Conservation (phyloP, 495 filamentous ascomycete genomes). For the Aspergillus asperescens region DNA sequence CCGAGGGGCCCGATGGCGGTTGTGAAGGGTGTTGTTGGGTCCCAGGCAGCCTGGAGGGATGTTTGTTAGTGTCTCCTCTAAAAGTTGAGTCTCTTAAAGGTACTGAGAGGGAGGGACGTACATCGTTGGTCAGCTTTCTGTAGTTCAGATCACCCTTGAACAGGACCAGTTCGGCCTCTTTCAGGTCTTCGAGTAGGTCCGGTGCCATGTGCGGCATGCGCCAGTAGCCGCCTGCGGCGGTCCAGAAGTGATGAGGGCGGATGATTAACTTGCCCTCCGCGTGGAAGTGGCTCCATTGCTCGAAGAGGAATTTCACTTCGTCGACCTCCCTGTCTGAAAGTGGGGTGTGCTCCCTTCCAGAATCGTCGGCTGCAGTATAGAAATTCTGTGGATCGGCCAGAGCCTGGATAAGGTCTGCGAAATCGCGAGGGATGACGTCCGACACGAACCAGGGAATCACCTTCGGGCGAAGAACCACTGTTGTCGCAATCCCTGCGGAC, state of each 20-base stretch:
- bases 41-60: constrained; percentile 64
- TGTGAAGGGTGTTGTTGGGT: constrained; percentile 78
- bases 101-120: constrained; percentile 39
- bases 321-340: constrained; percentile 62
- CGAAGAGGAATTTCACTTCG: constrained; percentile 70
- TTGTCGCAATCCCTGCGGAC: constrained; percentile 73
- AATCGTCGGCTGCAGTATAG: constrained; percentile 68
- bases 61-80: constrained; percentile 14
- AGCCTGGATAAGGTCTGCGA: constrained; percentile 68
- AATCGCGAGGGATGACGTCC: constrained; percentile 83
- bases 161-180: constrained; percentile 79
- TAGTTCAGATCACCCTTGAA: constrained; percentile 99
- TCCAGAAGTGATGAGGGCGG: constrained; percentile 86
- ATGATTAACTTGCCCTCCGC: constrained; percentile 75
- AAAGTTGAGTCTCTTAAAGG: too few species aligned
- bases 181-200: constrained; percentile 70
- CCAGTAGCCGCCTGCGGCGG: constrained; percentile 78
- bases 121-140: constrained; percentile 82
- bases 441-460: constrained; percentile 96
- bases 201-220: constrained; percentile 63
- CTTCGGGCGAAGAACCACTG: constrained; percentile 88
- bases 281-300: constrained; percentile 73
- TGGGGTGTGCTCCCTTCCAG: constrained; percentile 48
- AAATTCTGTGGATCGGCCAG: constrained; percentile 70
- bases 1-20: constrained; percentile 85